Evolutionary conservation across 345 rosid species (phyloP).

Genomic region (Draba incana): DNA sequence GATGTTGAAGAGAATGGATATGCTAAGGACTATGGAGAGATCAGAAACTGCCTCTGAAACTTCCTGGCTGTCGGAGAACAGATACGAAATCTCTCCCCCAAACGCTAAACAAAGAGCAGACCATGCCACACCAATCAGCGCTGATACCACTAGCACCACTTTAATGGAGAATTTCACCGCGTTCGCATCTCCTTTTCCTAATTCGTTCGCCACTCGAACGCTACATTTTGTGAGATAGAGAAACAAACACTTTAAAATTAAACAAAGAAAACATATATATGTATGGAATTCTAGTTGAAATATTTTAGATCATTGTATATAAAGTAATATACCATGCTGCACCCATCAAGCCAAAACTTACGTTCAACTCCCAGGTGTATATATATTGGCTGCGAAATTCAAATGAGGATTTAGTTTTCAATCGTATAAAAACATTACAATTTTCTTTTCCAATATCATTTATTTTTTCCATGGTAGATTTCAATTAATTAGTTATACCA

Average conservation of each 20-base stretch:
- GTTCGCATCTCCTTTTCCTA: slow-evolving; percentile 60
- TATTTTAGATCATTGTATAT: background rate
- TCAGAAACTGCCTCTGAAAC: slow-evolving; percentile 51
- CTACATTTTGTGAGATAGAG: slow-evolving; percentile 33
- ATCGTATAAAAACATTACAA: background rate
- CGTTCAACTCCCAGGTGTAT: slow-evolving; percentile 54
- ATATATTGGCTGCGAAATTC: slow-evolving; percentile 46
- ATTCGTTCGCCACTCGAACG: slow-evolving; percentile 69
- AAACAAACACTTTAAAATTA: background rate
- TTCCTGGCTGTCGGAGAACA: slow-evolving; percentile 46
- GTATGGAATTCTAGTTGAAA: background rate
- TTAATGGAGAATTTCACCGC: slow-evolving; percentile 59
- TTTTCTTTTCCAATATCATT: background rate
- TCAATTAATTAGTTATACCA: slow-evolving; percentile 52
- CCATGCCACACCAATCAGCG: slow-evolving; percentile 48
- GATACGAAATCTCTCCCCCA: slow-evolving; percentile 46
- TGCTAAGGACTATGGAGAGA: slow-evolving; percentile 60
- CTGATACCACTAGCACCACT: slow-evolving; percentile 45
- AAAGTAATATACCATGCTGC: slow-evolving; percentile 54
- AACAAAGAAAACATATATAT: background rate
- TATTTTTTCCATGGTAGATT: background rate
- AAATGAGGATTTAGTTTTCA: background rate
- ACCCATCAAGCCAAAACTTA: slow-evolving; percentile 57
- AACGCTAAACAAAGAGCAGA: slow-evolving; percentile 48
- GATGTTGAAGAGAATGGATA: slow-evolving; percentile 67